These are phyloP conservation scores for Saccharomycopsis crataegensis DNA, from an alignment of 1,139 yeast genomes.

Conservation along the genomic window DNA sequence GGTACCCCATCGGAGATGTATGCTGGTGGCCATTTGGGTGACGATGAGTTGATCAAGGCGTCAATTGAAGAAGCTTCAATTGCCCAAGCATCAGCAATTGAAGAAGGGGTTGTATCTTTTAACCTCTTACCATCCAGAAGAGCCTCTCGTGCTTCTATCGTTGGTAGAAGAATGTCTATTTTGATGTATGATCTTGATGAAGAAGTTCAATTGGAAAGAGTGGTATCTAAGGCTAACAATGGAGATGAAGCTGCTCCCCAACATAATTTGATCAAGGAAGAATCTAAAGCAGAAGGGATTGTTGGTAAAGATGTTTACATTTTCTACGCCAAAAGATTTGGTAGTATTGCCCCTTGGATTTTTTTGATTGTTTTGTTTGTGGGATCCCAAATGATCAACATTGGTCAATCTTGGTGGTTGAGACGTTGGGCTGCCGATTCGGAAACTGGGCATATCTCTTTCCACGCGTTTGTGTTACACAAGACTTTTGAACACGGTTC, in stretches of 20 bases:
- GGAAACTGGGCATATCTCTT: constrained; percentile 18
- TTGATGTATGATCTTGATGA: constrained; percentile 14
- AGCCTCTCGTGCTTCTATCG: constrained; percentile 2
- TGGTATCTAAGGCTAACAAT: neutral
- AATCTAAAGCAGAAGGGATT: constrained; percentile 74
- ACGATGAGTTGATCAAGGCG: constrained; percentile 69
- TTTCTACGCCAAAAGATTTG: constrained; percentile 62
- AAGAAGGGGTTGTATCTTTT: constrained; percentile 24
- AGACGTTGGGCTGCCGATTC: constrained; percentile 61
- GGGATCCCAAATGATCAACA: constrained; percentile 48
- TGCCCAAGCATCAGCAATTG: constrained; percentile 24
- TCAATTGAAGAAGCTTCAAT: constrained; percentile 38
- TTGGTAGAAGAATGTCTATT: constrained; percentile 4
- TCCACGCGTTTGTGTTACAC: neutral
- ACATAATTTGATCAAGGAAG: constrained; percentile 67
- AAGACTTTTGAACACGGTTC: neutral
- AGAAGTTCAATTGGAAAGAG: constrained; percentile 9
- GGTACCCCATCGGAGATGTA: constrained; percentile 62
- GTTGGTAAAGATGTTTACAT: constrained; percentile 66
- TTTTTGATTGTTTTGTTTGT: constrained; percentile 40
- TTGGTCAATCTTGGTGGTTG: constrained; percentile 80
- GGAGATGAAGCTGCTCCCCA: no score
- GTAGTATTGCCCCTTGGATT: constrained; percentile 45
- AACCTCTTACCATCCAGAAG: constrained; percentile 7
- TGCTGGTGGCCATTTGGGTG: constrained; percentile 51